phyloP scores from a whole-genome alignment of 2,329 filamentous ascomycete genomes.

The Xylariaceae sp. region DNA sequence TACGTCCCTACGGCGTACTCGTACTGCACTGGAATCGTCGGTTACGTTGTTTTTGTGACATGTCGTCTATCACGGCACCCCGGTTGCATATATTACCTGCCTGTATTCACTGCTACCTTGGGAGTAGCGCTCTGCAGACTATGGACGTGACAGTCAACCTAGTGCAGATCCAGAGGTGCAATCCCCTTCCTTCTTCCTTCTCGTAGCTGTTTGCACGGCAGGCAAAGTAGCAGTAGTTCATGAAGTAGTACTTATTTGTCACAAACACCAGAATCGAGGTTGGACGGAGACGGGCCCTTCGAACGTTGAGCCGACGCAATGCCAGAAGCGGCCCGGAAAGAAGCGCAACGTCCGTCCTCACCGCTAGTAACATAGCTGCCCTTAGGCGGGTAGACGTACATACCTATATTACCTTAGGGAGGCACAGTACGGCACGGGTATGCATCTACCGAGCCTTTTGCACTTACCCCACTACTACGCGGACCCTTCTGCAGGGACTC shows the following conservation, averaged over 20 bases:
- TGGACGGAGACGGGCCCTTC: neutral
- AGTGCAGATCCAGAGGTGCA: too few relatives aligned
- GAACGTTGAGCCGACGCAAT: neutral
- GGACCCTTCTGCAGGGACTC: neutral
- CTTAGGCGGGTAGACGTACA: too few relatives aligned
- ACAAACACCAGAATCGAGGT: neutral
- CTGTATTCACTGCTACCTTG: neutral
- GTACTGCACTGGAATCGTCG: neutral
- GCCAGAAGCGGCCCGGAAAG: neutral
- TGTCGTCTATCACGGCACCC: neutral
- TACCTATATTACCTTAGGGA: too few relatives aligned
- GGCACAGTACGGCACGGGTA: neutral
- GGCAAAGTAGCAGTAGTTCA: too few relatives aligned
- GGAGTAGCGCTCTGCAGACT: neutral
- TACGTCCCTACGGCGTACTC: neutral
- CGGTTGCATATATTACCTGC: neutral
- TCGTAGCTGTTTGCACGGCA: too few relatives aligned
- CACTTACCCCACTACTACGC: neutral
- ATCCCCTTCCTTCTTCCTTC: too few relatives aligned
- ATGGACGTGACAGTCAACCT: neutral
- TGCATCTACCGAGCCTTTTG: neutral
- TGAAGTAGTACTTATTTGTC: too few relatives aligned
- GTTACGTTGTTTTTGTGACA: neutral
- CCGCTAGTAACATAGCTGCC: neutral
- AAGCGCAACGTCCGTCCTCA: neutral